Conservation (phyloP, 2,329 filamentous ascomycete genomes). For the Phyllosticta capitalensis region DNA sequence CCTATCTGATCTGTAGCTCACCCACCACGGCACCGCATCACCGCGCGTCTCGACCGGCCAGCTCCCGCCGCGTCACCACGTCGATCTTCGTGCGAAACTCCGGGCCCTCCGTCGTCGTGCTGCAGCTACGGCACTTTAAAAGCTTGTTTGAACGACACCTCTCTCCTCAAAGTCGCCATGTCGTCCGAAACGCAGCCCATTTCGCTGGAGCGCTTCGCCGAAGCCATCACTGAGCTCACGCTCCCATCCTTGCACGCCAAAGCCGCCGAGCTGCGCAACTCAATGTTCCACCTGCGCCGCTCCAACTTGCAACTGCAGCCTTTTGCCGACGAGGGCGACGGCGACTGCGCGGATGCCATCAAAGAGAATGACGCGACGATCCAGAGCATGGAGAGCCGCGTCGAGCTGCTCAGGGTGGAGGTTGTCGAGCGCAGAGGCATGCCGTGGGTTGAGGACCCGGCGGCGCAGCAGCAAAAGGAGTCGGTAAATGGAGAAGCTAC, state of each 20-base stretch:
- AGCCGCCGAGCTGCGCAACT: conserved; percentile 66
- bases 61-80: not conserved
- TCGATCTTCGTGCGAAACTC: conserved; percentile 1
- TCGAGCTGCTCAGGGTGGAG: conserved; percentile 54
- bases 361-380: conserved; percentile 62
- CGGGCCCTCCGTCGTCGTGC: not conserved
- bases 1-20: no score
- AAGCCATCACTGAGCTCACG: conserved; percentile 58
- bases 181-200: conserved; percentile 56
- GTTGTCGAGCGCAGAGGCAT: conserved; percentile 53
- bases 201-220: conserved; percentile 52
- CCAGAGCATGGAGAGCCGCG: conserved; percentile 55
- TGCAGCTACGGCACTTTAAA: not conserved
- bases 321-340: conserved; percentile 56
- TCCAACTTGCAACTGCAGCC: conserved; percentile 65
- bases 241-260: conserved; percentile 61
- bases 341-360: conserved; percentile 66
- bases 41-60: not conserved
- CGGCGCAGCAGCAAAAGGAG: conserved; percentile 12
- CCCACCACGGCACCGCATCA: not conserved
- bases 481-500: conserved; percentile 9
- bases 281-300: conserved; percentile 61
- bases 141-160: not conserved
- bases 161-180: conserved; percentile 34
- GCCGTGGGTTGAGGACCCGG: conserved; percentile 36